phyloP scores from a whole-genome alignment of 2,329 filamentous ascomycete genomes.

The Colletotrichum cuscutae region DNA sequence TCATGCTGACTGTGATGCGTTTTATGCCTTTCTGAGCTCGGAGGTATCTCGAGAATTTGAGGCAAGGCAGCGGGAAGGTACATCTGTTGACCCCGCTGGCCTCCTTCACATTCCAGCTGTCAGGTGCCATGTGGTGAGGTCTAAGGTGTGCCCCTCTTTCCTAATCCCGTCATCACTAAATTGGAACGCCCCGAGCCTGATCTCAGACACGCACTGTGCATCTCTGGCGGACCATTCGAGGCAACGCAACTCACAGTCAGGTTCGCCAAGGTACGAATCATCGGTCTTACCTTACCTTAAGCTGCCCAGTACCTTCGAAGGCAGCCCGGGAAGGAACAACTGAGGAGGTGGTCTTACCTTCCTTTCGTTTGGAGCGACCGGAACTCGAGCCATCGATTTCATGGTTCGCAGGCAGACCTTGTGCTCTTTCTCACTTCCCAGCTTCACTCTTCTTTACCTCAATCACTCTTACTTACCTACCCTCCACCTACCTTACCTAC shows the following conservation, averaged over 20 bases:
- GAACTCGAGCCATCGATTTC: not conserved
- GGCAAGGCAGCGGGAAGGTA: not conserved
- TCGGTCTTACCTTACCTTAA: constrained; percentile 12
- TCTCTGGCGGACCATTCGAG: constrained; percentile 13
- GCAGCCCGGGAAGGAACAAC: too few species aligned
- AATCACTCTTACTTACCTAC: not conserved
- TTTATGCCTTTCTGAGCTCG: not conserved
- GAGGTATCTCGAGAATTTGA: not conserved
- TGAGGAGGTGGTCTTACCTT: not conserved
- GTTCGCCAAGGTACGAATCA: not conserved
- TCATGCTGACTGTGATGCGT: too few species aligned
- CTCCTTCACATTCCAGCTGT: not conserved
- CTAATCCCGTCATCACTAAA: constrained; percentile 29
- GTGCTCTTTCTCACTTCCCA: not conserved
- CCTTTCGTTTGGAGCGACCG: not conserved
- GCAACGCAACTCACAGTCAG: not conserved
- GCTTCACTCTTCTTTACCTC: not conserved
- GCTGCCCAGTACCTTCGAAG: not conserved
- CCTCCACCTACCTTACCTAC: too few species aligned
- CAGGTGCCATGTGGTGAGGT: constrained; percentile 21
- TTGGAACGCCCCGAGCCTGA: constrained; percentile 13
- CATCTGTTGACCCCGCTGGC: not conserved
- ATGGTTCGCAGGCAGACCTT: not conserved
- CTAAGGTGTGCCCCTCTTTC: constrained; percentile 30
- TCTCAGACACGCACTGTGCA: constrained; percentile 33